Conservation (phyloP, 495 filamentous ascomycete species). For the Penicillium waksmanii region DNA sequence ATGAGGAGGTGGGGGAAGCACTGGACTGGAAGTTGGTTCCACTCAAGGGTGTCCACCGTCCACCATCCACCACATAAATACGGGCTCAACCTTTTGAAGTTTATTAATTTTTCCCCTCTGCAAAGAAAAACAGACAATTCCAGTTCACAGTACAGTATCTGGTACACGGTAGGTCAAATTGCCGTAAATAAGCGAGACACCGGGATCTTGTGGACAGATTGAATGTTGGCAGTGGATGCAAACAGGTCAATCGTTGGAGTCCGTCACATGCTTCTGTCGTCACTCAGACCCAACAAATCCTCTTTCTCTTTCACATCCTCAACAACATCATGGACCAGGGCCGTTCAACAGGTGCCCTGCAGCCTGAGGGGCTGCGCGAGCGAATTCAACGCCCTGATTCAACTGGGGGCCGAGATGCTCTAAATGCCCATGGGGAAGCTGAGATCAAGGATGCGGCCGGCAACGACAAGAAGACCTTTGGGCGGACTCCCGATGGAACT, state of each 20-base stretch:
- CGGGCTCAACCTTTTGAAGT: neutral
- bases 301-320: constrained; percentile 20
- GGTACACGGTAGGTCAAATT: constrained; percentile 1
- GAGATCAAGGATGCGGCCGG: constrained; percentile 46
- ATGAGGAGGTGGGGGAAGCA: constrained; percentile 7
- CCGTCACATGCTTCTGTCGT: constrained; percentile 42
- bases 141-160: neutral
- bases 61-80: constrained; percentile 21
- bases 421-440: constrained; percentile 39
- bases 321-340: constrained; percentile 46
- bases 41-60: constrained; percentile 7
- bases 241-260: constrained; percentile 25
- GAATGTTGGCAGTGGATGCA: constrained; percentile 13
- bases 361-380: constrained; percentile 50
- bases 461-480: constrained; percentile 77
- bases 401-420: constrained; percentile 39
- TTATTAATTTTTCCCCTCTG: neutral
- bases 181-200: neutral
- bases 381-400: constrained; percentile 42
- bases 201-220: neutral
- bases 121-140: neutral
- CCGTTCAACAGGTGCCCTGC: constrained; percentile 50
- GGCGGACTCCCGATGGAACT: constrained; percentile 86
- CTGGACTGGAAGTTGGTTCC: constrained; percentile 17
- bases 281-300: constrained; percentile 18